Conservation (phyloP, 148 eudicot genomes). For the Vaccinium corymbosum region DNA sequence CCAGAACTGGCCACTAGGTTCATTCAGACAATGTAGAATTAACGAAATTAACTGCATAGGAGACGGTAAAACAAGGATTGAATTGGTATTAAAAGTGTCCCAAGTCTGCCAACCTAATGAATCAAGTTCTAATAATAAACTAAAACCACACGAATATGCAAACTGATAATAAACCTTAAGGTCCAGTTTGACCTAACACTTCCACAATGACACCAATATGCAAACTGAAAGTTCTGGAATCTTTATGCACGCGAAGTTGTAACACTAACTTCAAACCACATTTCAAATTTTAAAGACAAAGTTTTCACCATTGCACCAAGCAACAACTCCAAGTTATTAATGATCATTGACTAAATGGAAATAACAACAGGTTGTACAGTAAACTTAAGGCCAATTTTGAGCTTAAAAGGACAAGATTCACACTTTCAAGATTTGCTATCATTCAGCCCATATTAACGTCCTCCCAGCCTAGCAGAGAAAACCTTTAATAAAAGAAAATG, state of each 20-base stretch:
- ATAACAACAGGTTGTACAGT: background rate
- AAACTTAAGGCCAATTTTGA: background rate
- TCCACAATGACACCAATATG: too few species aligned
- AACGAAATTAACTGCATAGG: background rate
- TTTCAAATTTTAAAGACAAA: background rate
- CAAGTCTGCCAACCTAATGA: background rate
- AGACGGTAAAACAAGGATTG: background rate
- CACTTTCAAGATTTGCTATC: background rate
- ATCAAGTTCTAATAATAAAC: background rate
- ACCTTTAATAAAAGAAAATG: background rate
- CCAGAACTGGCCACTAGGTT: background rate
- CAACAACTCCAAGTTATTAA: background rate
- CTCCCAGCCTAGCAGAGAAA: conserved; percentile 10
- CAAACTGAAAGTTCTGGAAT: background rate
- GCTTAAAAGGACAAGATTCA: background rate
- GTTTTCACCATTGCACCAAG: background rate
- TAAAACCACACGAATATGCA: background rate
- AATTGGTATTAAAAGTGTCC: background rate
- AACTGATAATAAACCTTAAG: background rate
- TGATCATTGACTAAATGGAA: background rate
- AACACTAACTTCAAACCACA: background rate
- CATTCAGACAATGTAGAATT: background rate
- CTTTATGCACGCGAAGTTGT: background rate
- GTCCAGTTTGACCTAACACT: background rate
- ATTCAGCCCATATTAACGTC: background rate